phyloP scores from a whole-genome alignment of 2,329 filamentous ascomycete genomes.

The Aschersonia sp. region DNA sequence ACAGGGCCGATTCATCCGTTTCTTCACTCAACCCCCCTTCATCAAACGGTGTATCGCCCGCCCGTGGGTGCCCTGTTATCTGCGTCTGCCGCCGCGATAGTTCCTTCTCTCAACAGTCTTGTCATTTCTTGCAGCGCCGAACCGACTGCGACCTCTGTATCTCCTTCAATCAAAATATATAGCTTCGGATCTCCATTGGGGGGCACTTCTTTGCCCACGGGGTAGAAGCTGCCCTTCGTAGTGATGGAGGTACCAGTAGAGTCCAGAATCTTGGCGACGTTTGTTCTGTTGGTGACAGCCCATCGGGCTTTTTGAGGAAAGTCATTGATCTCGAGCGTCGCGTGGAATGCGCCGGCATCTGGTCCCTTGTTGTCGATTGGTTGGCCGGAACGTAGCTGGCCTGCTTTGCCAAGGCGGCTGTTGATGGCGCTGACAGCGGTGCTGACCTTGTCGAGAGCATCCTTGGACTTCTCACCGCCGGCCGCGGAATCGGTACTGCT shows the following conservation, averaged over 20 bases:
- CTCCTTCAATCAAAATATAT: slow-evolving; percentile 94
- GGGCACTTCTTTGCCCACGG: slow-evolving; percentile 64
- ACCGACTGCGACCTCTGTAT: slow-evolving; percentile 84
- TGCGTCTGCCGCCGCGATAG: slow-evolving; percentile 76
- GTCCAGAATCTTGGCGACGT: slow-evolving; percentile 95
- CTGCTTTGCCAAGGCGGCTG: slow-evolving; percentile 74
- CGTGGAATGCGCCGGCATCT: slow-evolving; percentile 91
- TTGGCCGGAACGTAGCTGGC: slow-evolving; percentile 78
- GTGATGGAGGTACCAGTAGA: slow-evolving; percentile 92
- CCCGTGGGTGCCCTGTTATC: slow-evolving; percentile 64
- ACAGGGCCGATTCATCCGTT: neutral
- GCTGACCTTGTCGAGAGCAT: slow-evolving; percentile 71
- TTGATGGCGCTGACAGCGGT: slow-evolving; percentile 89
- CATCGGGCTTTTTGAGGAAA: slow-evolving; percentile 97
- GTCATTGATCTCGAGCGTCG: slow-evolving; percentile 96
- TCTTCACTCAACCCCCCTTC: slow-evolving; percentile 8
- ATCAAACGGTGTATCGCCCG: slow-evolving; percentile 79
- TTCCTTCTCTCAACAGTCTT: slow-evolving; percentile 76
- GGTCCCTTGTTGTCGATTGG: slow-evolving; percentile 98
- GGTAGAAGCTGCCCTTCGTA: slow-evolving; percentile 87
- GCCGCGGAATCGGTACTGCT: slow-evolving; percentile 33
- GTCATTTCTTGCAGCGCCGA: slow-evolving; percentile 85
- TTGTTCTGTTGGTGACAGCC: slow-evolving; percentile 96
- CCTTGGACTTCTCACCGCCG: slow-evolving; percentile 45
- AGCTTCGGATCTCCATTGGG: slow-evolving; percentile 74